Base-by-base conservation (phyloP, 768 basidiomycete genomes). In the Suillus weaverae region DNA sequence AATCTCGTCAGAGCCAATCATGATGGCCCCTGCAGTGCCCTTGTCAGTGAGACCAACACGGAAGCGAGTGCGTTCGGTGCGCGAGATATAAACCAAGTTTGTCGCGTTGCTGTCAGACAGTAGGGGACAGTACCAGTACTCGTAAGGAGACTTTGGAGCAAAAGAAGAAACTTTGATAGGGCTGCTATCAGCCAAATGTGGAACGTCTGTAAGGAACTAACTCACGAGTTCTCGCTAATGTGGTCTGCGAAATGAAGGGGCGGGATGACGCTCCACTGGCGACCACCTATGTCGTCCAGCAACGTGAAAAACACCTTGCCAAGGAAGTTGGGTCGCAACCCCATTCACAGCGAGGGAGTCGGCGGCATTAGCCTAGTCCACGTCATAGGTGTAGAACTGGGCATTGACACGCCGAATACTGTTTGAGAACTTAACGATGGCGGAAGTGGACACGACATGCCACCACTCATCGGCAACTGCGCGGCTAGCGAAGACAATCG, bases 401-500 rank as follows among this genome's bases (percentile, higher is more conserved):
- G 32, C 16, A 9, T 18, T 53, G 18, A 32, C 18, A 53, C 30
- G 51, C 51, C 4, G 18, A 18, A 53, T 2, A 32, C 30, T 53
- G 10, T 32, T 10, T 18, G 30, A 4, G 26, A 30, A 51, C 16
- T 16, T 32, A 18, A 20, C 10, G 3, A 20, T 4, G 10, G 18
- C 5, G 32, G 51, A 32, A 53, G 70, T 51, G 50, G 50, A 67
- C 26, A 75, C 60, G 30, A 64, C 53, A 22, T 72, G 64, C 71
- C 66, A 75, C 72, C 73, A 75, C 18, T 70, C 67, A 59, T 74
- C 70, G 39, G 74, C 73, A 14, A 69, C 63, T 22, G 63, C 68
- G 30, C 68, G 63, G 18, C 62, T 63, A 6, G 63, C 60, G 39
- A 74, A 76, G 14, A 62, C 65, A 57, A 70, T 67, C 18, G 74